Evolutionary conservation across 345 rosid species (phyloP).

Genomic region (Gossypium rotundifolium): DNA sequence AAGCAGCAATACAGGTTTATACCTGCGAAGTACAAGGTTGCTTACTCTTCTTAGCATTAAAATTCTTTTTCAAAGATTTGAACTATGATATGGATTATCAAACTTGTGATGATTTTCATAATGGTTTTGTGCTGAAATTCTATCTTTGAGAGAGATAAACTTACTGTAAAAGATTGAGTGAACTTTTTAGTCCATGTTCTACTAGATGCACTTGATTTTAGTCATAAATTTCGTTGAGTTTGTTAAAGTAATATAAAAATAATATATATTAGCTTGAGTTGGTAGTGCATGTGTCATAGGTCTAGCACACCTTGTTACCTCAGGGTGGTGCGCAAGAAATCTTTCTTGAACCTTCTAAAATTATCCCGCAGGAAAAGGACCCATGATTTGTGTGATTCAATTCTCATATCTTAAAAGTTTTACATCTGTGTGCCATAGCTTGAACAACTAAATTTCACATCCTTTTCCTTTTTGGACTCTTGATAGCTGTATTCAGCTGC

Average conservation of each 20-base stretch:
- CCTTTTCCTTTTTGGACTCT: background rate
- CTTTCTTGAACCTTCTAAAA: background rate
- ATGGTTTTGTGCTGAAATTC: background rate
- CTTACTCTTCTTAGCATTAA: constrained; percentile 13
- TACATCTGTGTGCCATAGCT: background rate
- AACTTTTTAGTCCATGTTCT: background rate
- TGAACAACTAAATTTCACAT: background rate
- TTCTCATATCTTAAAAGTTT: background rate
- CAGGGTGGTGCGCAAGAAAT: background rate
- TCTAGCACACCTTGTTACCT: background rate
- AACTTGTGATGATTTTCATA: background rate
- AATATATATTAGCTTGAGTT: background rate
- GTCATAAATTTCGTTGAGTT: background rate
- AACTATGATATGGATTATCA: background rate
- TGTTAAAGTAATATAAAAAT: background rate
- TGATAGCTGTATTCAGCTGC: background rate
- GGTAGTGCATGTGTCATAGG: background rate
- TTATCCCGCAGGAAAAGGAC: background rate
- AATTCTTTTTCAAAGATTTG: background rate
- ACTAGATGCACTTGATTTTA: background rate
- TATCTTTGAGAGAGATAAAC: background rate
- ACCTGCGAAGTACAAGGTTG: constrained; percentile 85
- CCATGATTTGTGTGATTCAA: background rate
- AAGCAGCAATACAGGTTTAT: constrained; percentile 75
- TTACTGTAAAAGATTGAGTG: background rate